Evolutionary conservation across 2,329 filamentous ascomycete genomes (phyloP), one percentile per base, ranked within the genome.

Genomic region (Penicillium sp.): DNA sequence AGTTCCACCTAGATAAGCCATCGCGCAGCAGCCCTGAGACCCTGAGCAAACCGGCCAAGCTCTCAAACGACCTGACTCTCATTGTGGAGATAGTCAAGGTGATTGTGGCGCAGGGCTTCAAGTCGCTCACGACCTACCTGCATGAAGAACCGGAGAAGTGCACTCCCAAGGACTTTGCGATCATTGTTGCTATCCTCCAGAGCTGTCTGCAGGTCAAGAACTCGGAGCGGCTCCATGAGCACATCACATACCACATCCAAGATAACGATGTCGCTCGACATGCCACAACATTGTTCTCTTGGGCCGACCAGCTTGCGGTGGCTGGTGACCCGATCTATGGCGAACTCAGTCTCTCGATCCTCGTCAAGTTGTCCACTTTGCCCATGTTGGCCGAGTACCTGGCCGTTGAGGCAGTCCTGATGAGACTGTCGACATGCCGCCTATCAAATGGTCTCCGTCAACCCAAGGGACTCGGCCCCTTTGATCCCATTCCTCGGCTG

Each of bases 281-380:
- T 53, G 91, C 90, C 0, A 84, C 86, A 5, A 89, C 88, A 29
- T 79, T 98, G 4, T 97, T 92, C 71, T 95, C 90, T 0, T 98
- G 93, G 93, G 83, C 92, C 3, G 90, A 97, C 68, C 83, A 86
- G 57, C 78, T 97, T 23, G 81, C 86, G 0, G 79, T 86, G 31
- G 81, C 86, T 49, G 83, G 84, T 25, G 92, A 97, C 65, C 92
- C 93, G 0, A 77, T 97, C 27, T 97, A 96, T 68, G 93, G 91
- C 56, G 91, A 96, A 66, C 81, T 96, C n/a, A 88, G 88, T 61
- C 80, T 95, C 35, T 79, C 91, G 24, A 95, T 97, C 70, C 78
- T 98, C 12, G 82, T 95, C 20, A 88, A 95, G 58, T 79, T 98
- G 10, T 95, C 91, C 1, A 85, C 82, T 12, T 79, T 97, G 12